Percentiles rank a stretch among this genome's conserved stretches.
phyloP scores from a whole-genome alignment of 2,329 filamentous ascomycete genomes.

The Talaromyces marneffei region DNA sequence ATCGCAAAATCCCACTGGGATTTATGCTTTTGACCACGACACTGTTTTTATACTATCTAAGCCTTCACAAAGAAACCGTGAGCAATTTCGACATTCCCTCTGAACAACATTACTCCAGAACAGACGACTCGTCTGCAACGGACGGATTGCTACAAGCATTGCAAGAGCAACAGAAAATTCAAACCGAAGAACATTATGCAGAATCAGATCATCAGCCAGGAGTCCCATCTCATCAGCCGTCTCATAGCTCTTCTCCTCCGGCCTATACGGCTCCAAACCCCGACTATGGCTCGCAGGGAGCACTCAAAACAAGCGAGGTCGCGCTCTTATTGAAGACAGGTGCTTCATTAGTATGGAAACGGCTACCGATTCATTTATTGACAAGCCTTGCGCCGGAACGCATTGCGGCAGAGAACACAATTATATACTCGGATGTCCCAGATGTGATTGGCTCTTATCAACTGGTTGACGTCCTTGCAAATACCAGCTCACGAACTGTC shows the following conservation, averaged over 20 bases:
- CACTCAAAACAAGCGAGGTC: constrained; percentile 5
- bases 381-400: constrained; percentile 22
- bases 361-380: constrained; percentile 23
- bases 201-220: neutral
- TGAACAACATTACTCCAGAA: neutral
- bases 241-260: neutral
- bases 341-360: constrained; percentile 23
- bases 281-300: neutral
- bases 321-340: constrained; percentile 24
- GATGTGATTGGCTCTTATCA: constrained; percentile 21
- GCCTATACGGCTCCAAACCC: neutral
- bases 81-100: neutral
- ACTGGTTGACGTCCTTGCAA: constrained; percentile 22
- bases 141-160: neutral
- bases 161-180: neutral
- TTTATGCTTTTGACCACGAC: constrained; percentile 21
- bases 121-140: neutral
- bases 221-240: neutral
- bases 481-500: constrained; percentile 15
- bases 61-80: constrained; percentile 16
- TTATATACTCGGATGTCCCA: constrained; percentile 23
- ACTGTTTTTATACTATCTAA: constrained; percentile 22
- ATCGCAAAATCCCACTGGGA: constrained; percentile 22
- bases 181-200: neutral
- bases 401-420: constrained; percentile 20